These are phyloP conservation scores for Volvox reticuliferus DNA, from an alignment of 139 green algal genomes.

Conservation along the genomic window DNA sequence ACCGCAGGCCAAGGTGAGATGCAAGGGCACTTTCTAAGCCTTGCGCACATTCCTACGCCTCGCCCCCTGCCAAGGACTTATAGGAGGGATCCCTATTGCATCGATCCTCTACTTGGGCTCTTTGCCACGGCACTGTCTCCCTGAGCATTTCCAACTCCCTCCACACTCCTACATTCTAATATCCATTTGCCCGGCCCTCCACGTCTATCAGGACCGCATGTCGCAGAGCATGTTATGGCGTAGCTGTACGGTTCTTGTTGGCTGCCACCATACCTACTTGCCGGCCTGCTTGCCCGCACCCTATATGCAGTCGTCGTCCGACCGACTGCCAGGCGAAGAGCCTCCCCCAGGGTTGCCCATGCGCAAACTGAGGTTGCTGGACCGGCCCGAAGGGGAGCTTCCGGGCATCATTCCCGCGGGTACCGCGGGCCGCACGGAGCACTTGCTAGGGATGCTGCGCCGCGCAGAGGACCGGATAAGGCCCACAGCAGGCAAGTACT, in stretches of 20 bases:
- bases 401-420: slow-evolving; percentile 18
- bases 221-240: no score
- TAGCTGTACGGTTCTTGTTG: no score
- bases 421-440: slow-evolving; percentile 38
- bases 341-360: background rate
- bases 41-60: no score
- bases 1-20: background rate
- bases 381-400: slow-evolving; percentile 20
- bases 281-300: no score
- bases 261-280: background rate
- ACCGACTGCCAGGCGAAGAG: background rate
- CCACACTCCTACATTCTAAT: background rate
- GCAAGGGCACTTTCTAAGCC: no score
- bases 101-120: no score
- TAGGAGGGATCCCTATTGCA: no score
- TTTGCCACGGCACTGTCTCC: background rate
- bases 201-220: no score
- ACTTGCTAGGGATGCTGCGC: slow-evolving; percentile 42
- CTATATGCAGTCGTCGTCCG: background rate
- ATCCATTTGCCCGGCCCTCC: background rate
- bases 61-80: no score
- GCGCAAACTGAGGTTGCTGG: slow-evolving; percentile 9
- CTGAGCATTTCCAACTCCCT: background rate
- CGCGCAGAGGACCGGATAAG: background rate
- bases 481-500: no score